Base-by-base conservation (phyloP, 2,329 filamentous ascomycete genomes). In the Cucurbitaria berberidis region DNA sequence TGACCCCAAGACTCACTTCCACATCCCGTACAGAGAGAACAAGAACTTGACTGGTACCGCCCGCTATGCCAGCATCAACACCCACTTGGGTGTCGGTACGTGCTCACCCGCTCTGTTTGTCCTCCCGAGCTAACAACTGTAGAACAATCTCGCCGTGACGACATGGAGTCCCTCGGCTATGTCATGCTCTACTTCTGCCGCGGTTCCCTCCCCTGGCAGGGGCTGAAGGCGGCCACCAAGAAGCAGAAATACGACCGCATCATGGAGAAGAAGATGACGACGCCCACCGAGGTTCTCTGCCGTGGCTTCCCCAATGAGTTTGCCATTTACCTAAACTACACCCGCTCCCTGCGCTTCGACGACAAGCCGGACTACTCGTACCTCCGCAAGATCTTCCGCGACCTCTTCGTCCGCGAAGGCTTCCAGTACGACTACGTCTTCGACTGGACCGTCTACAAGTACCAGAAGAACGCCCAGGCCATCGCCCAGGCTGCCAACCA, bases 251-350 rank as follows among this genome's bases (percentile, higher is more conserved):
- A 99, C 76, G 95, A 99, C 81, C 88, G 93, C 63, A 99, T 99
- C 81, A 98, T 98, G 93, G 95, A 99, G 85, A 99, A 99, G 89
- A 99, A 99, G 91, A 98, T 98, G 95, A 99, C 95, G 13, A 99
- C 95, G 3, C 93, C 95, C 8, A 98, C 93, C 68, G 93, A 99
- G 80, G 93, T 97, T 43, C 90, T 99, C 44, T 99, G 95, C 88
- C 92, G 93, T 77, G 95, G 95, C 66, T 98, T 99, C 84, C 95
- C 95, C 69, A 97, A 98, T 78, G 95, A 99, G 81, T 99, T 99
- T 70, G 93, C 93, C 82, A 98, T 98, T 78, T 99, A 99, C 79
- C 86, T 99, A 61, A 98, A 98, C 88, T 98, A 99, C 84, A 98
- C 93, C 48, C 91, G 95, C 59, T 97, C 93, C 51, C 91, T 99